A percentile compares a stretch with the other conserved stretches of the same genome.
Conservation (phyloP, 345 rosid species). For the Rhodomyrtus tomentosa region DNA sequence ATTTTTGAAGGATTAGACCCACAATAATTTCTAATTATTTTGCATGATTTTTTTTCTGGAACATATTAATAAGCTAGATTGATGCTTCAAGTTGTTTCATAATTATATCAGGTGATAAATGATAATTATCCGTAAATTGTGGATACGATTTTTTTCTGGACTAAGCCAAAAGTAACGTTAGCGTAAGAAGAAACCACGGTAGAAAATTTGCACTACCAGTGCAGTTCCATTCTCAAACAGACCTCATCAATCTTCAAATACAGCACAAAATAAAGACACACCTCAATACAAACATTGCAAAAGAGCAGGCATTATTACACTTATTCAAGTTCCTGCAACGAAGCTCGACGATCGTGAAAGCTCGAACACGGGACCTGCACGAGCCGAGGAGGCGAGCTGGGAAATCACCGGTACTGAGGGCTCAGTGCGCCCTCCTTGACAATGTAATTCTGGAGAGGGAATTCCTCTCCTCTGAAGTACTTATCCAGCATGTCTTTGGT, state of each 20-base stretch:
- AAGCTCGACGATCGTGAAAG: fast-evolving
- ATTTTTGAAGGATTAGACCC: too few species aligned
- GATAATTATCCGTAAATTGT: neutral
- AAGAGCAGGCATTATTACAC: neutral
- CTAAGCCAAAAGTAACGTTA: neutral
- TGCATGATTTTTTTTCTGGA: too few species aligned
- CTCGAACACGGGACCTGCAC: neutral
- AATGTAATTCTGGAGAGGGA: slow-evolving; percentile 62
- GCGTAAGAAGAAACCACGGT: neutral
- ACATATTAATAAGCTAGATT: too few species aligned
- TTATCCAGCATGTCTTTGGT: slow-evolving; percentile 82
- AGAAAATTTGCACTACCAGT: neutral
- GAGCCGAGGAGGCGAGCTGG: neutral
- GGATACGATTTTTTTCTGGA: neutral
- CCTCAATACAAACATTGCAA: neutral
- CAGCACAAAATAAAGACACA: neutral
- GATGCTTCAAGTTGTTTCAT: neutral
- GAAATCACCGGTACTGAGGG: slow-evolving; percentile 50
- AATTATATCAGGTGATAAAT: neutral
- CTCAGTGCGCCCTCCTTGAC: slow-evolving; percentile 78
- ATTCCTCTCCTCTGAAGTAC: slow-evolving; percentile 83
- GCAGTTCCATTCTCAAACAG: neutral
- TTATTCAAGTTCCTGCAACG: neutral
- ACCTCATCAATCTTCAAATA: neutral
- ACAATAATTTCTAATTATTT: too few species aligned